phyloP scores from a whole-genome alignment of 2,329 filamentous ascomycete genomes.

The Coleophoma eucalyptorum region DNA sequence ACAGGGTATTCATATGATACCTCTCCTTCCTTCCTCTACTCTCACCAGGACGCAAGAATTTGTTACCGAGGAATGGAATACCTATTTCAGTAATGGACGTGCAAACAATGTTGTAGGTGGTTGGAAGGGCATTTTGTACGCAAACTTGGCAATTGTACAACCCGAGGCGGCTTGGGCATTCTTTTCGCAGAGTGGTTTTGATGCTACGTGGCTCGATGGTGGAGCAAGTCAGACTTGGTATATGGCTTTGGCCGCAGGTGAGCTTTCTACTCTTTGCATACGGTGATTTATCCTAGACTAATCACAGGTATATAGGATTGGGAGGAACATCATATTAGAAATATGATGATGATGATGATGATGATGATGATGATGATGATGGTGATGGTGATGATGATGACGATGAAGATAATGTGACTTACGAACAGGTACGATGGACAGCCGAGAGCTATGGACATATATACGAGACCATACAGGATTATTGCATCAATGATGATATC shows the following conservation, averaged over 20 bases:
- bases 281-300: no score
- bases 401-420: no score
- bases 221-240: constrained; percentile 86
- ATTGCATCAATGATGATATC: no score
- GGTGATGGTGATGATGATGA: no score
- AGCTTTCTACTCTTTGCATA: constrained; percentile 1
- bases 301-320: no score
- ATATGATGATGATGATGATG: no score
- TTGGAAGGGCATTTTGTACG: constrained; percentile 83
- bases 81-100: constrained; percentile 68
- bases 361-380: no score
- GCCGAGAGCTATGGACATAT: no score
- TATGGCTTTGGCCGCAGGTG: constrained; percentile 71
- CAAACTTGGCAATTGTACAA: constrained; percentile 76
- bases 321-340: no score
- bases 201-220: constrained; percentile 70
- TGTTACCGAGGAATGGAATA: constrained; percentile 78
- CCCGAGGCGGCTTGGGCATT: constrained; percentile 68
- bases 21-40: constrained; percentile 43
- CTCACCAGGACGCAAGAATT: constrained; percentile 66
- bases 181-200: constrained; percentile 65
- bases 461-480: no score
- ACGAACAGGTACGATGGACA: no score
- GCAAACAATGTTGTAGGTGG: constrained; percentile 65
- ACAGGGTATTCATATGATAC: constrained; percentile 40